Conservation (phyloP, 352 stramenopile genomes). For the Phytophthora pini region DNA sequence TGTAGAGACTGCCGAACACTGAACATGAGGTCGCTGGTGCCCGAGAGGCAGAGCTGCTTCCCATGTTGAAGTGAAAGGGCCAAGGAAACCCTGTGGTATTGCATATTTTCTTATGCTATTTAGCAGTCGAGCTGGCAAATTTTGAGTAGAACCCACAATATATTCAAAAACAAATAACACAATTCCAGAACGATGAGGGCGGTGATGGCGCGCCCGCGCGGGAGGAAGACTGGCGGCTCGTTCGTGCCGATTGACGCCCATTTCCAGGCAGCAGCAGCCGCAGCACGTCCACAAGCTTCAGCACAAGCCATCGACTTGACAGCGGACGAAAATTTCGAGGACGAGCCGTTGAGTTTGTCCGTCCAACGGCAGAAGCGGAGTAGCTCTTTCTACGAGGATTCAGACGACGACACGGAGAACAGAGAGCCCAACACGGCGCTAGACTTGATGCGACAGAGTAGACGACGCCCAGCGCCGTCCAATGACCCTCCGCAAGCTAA, state of each 20-base stretch:
- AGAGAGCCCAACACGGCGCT: slow-evolving; percentile 60
- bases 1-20: no score
- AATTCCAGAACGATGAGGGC: slow-evolving; percentile 3
- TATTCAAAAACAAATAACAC: no score
- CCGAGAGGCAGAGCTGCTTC: no score
- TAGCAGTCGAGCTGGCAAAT: no score
- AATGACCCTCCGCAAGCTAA: slow-evolving; percentile 3
- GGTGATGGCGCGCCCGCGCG: slow-evolving; percentile 2
- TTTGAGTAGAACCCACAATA: no score
- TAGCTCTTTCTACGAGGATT: slow-evolving; percentile 65
- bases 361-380: slow-evolving; percentile 4
- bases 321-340: slow-evolving; percentile 14
- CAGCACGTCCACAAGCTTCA: slow-evolving; percentile 7
- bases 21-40: no score
- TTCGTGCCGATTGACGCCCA: slow-evolving; percentile 68
- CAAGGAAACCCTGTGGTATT: no score
- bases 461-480: slow-evolving; percentile 5
- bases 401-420: slow-evolving; percentile 58
- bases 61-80: no score
- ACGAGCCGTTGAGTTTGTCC: slow-evolving; percentile 8
- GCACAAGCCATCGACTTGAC: slow-evolving; percentile 59
- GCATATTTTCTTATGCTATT: no score
- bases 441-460: slow-evolving; percentile 49
- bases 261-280: slow-evolving; percentile 48
- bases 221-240: neutral